A percentile compares a stretch with the other conserved stretches of the same genome.
Evolutionary conservation across 2,329 filamentous ascomycete species (phyloP).

Genomic region (Ceratocystis cubensis): DNA sequence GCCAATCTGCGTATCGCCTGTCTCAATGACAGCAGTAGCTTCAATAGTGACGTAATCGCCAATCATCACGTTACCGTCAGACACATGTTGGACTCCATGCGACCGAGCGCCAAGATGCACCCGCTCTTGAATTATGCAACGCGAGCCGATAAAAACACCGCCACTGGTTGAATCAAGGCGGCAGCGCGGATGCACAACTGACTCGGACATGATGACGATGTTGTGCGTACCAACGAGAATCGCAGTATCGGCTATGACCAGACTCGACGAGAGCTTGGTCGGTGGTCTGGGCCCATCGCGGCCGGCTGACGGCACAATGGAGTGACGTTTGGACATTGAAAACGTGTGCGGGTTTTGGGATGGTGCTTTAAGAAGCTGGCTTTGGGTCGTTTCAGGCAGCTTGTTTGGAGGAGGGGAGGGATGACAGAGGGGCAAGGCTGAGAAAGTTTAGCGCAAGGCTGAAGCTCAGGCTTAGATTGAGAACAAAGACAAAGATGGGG

Average conservation of each 20-base stretch:
- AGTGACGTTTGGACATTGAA: constrained; percentile 37
- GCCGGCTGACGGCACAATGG: constrained; percentile 41
- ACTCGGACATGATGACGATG: constrained; percentile 65
- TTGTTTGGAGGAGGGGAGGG: background rate
- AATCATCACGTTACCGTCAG: constrained; percentile 41
- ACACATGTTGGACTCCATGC: constrained; percentile 20
- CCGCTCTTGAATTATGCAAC: constrained; percentile 69
- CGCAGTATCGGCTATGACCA: constrained; percentile 51
- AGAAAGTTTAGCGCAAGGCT: background rate
- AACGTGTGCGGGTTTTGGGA: background rate
- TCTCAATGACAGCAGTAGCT: constrained; percentile 46
- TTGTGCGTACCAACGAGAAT: constrained; percentile 58
- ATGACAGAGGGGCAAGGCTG: constrained; percentile 14
- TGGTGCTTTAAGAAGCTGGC: background rate
- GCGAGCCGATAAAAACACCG: constrained; percentile 66
- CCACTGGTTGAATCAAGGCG: constrained; percentile 67
- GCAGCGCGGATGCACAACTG: constrained; percentile 74
- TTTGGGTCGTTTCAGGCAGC: background rate
- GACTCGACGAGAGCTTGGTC: constrained; percentile 46
- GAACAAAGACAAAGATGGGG: constrained; percentile 14
- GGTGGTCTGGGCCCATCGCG: constrained; percentile 45
- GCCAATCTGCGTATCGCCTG: constrained; percentile 48
- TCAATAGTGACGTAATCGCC: constrained; percentile 52
- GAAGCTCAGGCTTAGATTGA: background rate
- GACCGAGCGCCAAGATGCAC: constrained; percentile 39